A percentile compares a stretch with the other conserved stretches of the same genome.
Conservation (phyloP, 345 rosid species). For the Eutrema japonicum region DNA sequence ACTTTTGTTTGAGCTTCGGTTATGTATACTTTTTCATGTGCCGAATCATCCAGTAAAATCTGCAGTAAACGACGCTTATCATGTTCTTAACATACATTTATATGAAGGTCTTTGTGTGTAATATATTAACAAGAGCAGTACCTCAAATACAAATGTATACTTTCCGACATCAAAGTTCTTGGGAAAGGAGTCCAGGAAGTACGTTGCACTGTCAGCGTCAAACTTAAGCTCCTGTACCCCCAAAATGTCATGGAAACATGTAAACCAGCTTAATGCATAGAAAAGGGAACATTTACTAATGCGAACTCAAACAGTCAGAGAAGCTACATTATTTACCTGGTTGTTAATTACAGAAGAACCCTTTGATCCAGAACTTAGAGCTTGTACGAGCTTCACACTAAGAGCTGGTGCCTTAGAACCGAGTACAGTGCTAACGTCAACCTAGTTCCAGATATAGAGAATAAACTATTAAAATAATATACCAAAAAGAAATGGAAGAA, state of each 20-base stretch:
- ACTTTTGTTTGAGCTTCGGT: slow-evolving; percentile 68
- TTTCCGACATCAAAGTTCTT: slow-evolving; percentile 75
- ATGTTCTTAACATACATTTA: slow-evolving; percentile 21
- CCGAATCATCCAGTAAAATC: slow-evolving; percentile 68
- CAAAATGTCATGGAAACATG: slow-evolving; percentile 27
- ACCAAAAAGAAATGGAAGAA: background rate
- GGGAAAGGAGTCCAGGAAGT: slow-evolving; percentile 63
- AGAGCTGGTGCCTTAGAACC: slow-evolving; percentile 86
- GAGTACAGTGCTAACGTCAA: slow-evolving; percentile 80
- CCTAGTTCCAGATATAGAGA: slow-evolving; percentile 51
- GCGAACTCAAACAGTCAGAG: slow-evolving; percentile 17
- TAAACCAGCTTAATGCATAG: slow-evolving; percentile 6
- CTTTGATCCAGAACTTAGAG: slow-evolving; percentile 55
- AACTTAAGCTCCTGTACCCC: slow-evolving; percentile 73
- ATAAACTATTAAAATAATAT: background rate
- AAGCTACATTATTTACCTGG: slow-evolving; percentile 54
- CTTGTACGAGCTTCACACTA: slow-evolving; percentile 69
- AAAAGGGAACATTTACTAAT: slow-evolving; percentile 15
- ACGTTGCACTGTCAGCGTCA: slow-evolving; percentile 54
- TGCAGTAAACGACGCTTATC: slow-evolving; percentile 37
- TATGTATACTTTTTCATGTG: slow-evolving; percentile 57
- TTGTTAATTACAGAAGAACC: slow-evolving; percentile 61
- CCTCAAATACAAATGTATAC: slow-evolving; percentile 86
- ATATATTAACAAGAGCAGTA: slow-evolving; percentile 39
- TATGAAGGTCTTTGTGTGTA: slow-evolving; percentile 20